Base-by-base conservation (phyloP, 768 basidiomycete genomes). In the Auricularia cornea region DNA sequence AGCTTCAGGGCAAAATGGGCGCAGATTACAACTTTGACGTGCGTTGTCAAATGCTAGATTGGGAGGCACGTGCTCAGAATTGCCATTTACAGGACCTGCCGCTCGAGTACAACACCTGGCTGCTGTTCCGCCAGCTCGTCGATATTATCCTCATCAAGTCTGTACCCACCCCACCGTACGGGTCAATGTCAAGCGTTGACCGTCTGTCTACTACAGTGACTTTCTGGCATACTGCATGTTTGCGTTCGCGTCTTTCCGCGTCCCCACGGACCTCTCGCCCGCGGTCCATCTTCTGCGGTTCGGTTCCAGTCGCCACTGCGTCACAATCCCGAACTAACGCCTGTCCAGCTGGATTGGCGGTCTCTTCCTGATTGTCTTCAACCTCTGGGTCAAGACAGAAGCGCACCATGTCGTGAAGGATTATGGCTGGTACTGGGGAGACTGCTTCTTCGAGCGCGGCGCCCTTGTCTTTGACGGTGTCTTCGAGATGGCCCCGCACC, bases 341-440 rank as follows among this genome's bases (percentile, higher is more conserved):
- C 51, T 60, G 57, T 31, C 63, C 63, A 92, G 92, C 68, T 99
- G 96, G 96, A 75, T 89, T 54, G 88, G 89, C 26, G 97, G 97
- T 3, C 72, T 91, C 64, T 81, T 84, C 0, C 78, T 99, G 29
- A 94, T 98, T 71, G 83, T 82, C 26, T 98, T 98, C 81, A 98
- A 99, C 73, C 81, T 98, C 38, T 98, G 95, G 94, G 94, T 99
- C 66, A 99, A 99, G 73, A 91, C 90, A 2, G 96, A 98, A 71
- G 97, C 97, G 0, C 97, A 99, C 73, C 84, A 93, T 61, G 93
- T 98, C 59, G 94, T 98, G 65, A 98, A 97, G 69, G 96, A 98
- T 70, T 98, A 96, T 68, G 95, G 94, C 18, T 98, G 94, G 94
- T 98, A 94, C 73, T 94, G 93, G 93, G 94, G 92, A 11, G 92